Percentiles rank a stretch among this genome's conserved stretches.
Conservation (phyloP, 1,284 basidiomycete species). For the Heterobasidion parviporum region DNA sequence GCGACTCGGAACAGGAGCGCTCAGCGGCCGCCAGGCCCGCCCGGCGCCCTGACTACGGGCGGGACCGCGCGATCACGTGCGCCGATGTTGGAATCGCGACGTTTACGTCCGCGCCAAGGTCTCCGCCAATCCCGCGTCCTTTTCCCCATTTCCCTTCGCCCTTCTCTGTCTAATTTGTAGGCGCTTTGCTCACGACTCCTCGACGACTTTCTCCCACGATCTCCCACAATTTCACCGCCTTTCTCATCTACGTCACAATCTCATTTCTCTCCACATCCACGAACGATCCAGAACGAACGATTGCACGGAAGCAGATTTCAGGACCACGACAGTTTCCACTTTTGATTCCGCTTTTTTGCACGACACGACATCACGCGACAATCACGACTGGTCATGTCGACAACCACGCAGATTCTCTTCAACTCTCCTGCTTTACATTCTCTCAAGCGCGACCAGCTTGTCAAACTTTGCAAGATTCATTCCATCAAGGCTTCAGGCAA, state of each 20-base stretch:
- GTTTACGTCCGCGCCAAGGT: no score
- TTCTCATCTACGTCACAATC: background rate
- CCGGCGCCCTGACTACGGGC: no score
- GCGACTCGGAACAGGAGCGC: no score
- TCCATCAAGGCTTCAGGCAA: slow-evolving; percentile 70
- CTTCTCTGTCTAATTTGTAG: no score
- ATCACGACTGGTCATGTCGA: slow-evolving; percentile 33
- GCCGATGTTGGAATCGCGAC: no score
- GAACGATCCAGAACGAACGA: background rate
- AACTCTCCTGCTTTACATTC: slow-evolving; percentile 74
- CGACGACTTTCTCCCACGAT: no score
- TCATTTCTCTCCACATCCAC: background rate
- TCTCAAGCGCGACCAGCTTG: slow-evolving; percentile 71
- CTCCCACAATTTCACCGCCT: background rate
- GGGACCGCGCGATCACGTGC: no score
- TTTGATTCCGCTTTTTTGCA: background rate
- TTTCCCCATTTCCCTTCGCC: no score
- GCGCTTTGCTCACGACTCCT: no score
- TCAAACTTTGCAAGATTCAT: slow-evolving; percentile 75
- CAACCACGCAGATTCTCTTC: slow-evolving; percentile 66
- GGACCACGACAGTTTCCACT: background rate
- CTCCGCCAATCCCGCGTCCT: no score
- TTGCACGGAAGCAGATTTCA: background rate
- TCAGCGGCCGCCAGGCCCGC: no score
- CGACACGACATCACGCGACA: background rate